phyloP scores from a whole-genome alignment of 371 early-diverging fungal species.

The Nematocida ironsii region DNA sequence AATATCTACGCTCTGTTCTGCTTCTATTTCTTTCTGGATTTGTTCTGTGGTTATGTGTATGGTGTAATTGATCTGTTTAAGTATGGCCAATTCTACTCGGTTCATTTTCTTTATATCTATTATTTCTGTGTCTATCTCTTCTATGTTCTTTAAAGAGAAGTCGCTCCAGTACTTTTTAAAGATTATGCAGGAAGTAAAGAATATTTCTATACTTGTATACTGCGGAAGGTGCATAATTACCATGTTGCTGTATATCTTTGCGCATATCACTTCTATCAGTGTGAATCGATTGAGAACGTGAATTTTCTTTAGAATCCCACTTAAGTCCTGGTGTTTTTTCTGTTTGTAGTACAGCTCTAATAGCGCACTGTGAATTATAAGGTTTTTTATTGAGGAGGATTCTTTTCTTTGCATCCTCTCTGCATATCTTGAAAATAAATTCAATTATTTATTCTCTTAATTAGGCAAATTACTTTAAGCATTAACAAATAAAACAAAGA shows the following conservation, averaged over 20 bases:
- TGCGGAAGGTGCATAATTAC: slow-evolving; percentile 2
- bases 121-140: slow-evolving; percentile 9
- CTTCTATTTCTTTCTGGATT: slow-evolving; percentile 47
- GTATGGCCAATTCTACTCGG: slow-evolving; percentile 15
- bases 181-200: slow-evolving; percentile 42
- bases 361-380: slow-evolving; percentile 43
- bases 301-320: slow-evolving; percentile 9
- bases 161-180: slow-evolving; percentile 52
- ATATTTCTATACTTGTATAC: slow-evolving; percentile 21
- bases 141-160: slow-evolving; percentile 31
- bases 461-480: slow-evolving; percentile 7
- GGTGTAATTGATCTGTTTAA: slow-evolving; percentile 12
- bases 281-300: not conserved
- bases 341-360: slow-evolving; percentile 45
- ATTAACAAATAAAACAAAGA: not conserved
- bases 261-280: slow-evolving; percentile 34
- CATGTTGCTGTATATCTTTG: slow-evolving; percentile 22
- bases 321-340: not conserved
- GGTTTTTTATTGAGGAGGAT: slow-evolving; percentile 16
- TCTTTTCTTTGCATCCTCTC: slow-evolving; percentile 3
- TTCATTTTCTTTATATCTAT: slow-evolving; percentile 3
- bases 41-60: not conserved
- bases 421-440: slow-evolving; percentile 18
- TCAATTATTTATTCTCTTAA: slow-evolving; percentile 8
- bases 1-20: slow-evolving; percentile 31